Percentiles rank a stretch among this genome's conserved stretches.
Evolutionary conservation across 2,329 filamentous ascomycete genomes (phyloP).

Genomic region (Ciborinia camelliae): DNA sequence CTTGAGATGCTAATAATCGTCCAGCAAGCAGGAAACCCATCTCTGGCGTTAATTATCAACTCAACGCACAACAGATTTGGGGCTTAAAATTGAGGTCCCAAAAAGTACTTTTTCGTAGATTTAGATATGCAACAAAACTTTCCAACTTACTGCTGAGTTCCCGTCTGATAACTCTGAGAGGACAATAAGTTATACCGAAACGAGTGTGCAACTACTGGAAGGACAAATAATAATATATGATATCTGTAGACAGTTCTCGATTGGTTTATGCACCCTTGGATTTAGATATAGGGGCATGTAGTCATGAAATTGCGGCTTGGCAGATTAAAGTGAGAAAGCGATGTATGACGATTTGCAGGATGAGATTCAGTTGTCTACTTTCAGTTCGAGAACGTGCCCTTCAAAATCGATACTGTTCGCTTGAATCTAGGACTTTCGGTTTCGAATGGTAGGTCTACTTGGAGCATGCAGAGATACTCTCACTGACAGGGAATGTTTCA

Average conservation of each 20-base stretch:
- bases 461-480: neutral
- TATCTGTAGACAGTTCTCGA: neutral
- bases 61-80: neutral
- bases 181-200: no score
- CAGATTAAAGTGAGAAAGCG: neutral
- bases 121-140: neutral
- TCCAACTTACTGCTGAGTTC: neutral
- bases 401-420: neutral
- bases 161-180: neutral
- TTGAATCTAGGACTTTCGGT: no score
- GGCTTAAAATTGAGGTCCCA: neutral
- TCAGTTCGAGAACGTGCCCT: neutral
- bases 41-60: rapidly evolving
- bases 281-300: neutral
- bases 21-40: neutral
- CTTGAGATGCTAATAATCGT: neutral
- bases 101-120: neutral
- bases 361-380: neutral
- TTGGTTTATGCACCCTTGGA: neutral
- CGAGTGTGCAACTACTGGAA: neutral
- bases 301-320: neutral
- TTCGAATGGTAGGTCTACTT: neutral
- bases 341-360: neutral
- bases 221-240: no score
- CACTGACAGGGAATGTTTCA: neutral